Evolutionary conservation across 495 filamentous ascomycete genomes (phyloP), one percentile per base, ranked within the genome.

Genomic region (Venustampulla echinocandica): DNA sequence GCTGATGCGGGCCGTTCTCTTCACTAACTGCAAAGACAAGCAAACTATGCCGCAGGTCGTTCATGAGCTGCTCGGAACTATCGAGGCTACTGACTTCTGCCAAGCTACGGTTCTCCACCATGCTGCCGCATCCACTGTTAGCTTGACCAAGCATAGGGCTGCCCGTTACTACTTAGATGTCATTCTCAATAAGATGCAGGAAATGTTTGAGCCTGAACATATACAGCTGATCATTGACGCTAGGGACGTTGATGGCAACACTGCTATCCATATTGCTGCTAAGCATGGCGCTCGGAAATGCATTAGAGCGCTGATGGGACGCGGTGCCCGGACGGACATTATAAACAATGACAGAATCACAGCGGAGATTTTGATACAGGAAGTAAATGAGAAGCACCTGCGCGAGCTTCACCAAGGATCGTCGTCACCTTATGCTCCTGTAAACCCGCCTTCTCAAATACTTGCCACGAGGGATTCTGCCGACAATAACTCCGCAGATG

Each of bases 11-110:
- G 82, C 84, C 13, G 89, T 97, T 22, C 70, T 90, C 46, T 98
- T 97, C 57, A 96, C 89, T 27, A 98, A 98, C 61, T 93, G 90
- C 57, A 88, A 83, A 62, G 90, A 96, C 56, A 92, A 86, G 61
- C 71, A 83, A 42, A 88, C 85, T 1, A 95, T 97, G 62, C 80
- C 84, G 0, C 68, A 69, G 11, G 73, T 97, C n/a, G 72, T 95
- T 47, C 81, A 84, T 49, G 71, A 93, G 28, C 73, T 98, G 3
- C 68, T 83, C 42, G 73, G 77, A 27, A 95, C 89, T 4, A 73
- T 96, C 28, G 79, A 78, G 17, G 75, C 74, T 37, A 69, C 77
- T 10, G 92, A 98, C 54, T 76, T 77, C 66, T 81, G 79, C 44
- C 80, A 84, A 6, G 81, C 78, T 46, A 95, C 88, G 0, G 81